Evolutionary conservation across 2,329 filamentous ascomycete species (phyloP), one percentile per base, ranked within the genome.

Genomic region (Tolypocladium ovalisporum): DNA sequence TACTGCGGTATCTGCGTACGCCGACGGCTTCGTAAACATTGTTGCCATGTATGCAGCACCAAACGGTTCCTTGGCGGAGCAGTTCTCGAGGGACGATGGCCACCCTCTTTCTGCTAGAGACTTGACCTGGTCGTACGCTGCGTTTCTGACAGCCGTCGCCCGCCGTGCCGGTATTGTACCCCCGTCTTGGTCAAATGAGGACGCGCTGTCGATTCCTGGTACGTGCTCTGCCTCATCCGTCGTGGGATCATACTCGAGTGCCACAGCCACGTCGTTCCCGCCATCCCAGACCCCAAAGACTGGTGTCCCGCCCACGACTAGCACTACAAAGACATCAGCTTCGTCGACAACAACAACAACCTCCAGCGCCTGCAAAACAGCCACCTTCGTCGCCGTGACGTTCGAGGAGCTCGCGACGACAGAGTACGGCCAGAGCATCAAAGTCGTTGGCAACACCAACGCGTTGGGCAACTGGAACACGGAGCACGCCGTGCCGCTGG

Each of bases 91-190:
- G 62, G 69, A 71, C 57, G 72, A 67, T 49, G 84, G 80, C 35
- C 61, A 65, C 0, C 84, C 83, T 1, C 71, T 86, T 4, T 88
- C 85, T 1, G 87, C 87, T 1, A 71, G 74, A 22, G 84, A 90
- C 61, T 73, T 90, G 34, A 89, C 87, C 3, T 90, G 87, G 87
- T 88, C 85, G 0, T 89, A 89, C 62, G 85, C 86, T 1, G 79
- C 86, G 0, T 85, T 90, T 69, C 72, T 90, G 52, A 86, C 85
- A 0, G 80, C 81, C n/a, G 72, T 75, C 29, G 77, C 77, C 47
- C 79, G 85, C 40, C 79, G 85, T 52, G 76, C 77, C 52, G 78
- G 77, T 24, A 64, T 79, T 19, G 69, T 84, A 10, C 83, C 84
- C 1, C 72, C 76, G 1, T 78, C 81, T 7, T 87, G 85, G 84